Evolutionary conservation across 139 green algal genomes (phyloP).

Genomic region (Micractinium sp.): DNA sequence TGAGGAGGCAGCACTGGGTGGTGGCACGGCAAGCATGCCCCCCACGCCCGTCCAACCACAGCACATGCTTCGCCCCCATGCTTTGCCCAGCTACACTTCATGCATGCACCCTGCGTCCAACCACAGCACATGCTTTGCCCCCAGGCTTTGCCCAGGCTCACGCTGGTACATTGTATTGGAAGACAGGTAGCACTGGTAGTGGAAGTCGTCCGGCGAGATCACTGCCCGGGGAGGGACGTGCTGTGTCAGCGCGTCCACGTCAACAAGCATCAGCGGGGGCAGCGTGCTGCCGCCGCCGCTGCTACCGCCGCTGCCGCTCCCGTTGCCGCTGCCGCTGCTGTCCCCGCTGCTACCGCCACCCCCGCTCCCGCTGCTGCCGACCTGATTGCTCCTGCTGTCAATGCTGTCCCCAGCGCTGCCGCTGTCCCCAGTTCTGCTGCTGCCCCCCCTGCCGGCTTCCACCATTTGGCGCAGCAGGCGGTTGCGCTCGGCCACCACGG

Average conservation of each 20-base stretch:
- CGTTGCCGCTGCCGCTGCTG: background rate
- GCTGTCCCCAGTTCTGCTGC: no score
- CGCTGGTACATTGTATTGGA: background rate
- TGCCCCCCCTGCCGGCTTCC: background rate
- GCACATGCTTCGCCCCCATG: no score
- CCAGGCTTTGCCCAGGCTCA: background rate
- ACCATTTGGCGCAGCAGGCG: background rate
- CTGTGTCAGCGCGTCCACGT: constrained; percentile 10
- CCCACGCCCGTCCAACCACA: no score
- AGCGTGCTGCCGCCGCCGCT: no score
- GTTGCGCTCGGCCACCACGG: background rate
- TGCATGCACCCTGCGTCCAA: background rate
- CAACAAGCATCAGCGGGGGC: constrained; percentile 8
- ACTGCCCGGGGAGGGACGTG: background rate
- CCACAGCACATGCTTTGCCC: background rate
- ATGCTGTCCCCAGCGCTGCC: no score
- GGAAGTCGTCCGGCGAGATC: background rate
- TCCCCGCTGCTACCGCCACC: background rate
- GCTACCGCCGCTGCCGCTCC: background rate
- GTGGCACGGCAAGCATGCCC: no score
- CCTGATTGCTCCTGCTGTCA: background rate
- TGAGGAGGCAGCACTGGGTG: no score
- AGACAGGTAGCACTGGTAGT: constrained; percentile 22
- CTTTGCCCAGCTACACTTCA: no score
- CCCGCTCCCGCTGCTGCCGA: background rate